Percentiles rank a stretch among this genome's conserved stretches.
These are phyloP conservation scores for Lodderomyces elongisporus DNA, from an alignment of 1,139 yeast species.

Conservation along the genomic window DNA sequence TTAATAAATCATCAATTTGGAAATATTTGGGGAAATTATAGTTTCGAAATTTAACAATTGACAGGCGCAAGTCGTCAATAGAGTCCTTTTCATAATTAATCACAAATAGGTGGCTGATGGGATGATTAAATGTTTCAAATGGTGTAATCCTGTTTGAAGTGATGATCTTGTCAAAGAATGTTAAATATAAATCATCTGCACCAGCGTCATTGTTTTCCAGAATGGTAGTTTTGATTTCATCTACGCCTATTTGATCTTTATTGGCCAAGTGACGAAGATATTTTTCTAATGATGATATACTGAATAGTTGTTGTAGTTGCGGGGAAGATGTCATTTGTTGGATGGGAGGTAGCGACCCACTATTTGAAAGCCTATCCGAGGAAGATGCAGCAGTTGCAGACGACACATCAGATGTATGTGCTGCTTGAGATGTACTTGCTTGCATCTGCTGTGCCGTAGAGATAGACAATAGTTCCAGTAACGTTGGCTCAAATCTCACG, in stretches of 20 bases:
- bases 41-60: slow-evolving; percentile 42
- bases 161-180: slow-evolving; percentile 55
- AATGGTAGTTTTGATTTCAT: too few relatives aligned
- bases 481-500: slow-evolving; percentile 38
- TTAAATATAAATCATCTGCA: slow-evolving; percentile 44
- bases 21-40: slow-evolving; percentile 52
- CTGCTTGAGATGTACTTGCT: slow-evolving; percentile 5
- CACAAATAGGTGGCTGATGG: slow-evolving; percentile 71
- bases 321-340: not conserved
- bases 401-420: not conserved
- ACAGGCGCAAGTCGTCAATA: slow-evolving; percentile 37
- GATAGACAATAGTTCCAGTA: slow-evolving; percentile 37
- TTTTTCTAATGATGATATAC: slow-evolving; percentile 36
- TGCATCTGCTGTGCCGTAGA: slow-evolving; percentile 17
- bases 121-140: slow-evolving; percentile 88
- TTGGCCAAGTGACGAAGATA: slow-evolving; percentile 21
- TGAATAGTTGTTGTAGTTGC: slow-evolving; percentile 29
- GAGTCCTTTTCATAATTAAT: slow-evolving; percentile 48
- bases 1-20: slow-evolving; percentile 52
- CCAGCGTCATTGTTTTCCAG: too few relatives aligned
- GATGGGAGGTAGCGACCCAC: slow-evolving; percentile 2
- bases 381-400: too few relatives aligned
- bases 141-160: slow-evolving; percentile 64
- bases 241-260: slow-evolving; percentile 1
- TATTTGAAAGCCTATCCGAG: slow-evolving; percentile 1